Percentiles rank a stretch among this genome's conserved stretches.
Conservation (phyloP, 768 basidiomycete genomes). For the Phlegmacium glaucopus region DNA sequence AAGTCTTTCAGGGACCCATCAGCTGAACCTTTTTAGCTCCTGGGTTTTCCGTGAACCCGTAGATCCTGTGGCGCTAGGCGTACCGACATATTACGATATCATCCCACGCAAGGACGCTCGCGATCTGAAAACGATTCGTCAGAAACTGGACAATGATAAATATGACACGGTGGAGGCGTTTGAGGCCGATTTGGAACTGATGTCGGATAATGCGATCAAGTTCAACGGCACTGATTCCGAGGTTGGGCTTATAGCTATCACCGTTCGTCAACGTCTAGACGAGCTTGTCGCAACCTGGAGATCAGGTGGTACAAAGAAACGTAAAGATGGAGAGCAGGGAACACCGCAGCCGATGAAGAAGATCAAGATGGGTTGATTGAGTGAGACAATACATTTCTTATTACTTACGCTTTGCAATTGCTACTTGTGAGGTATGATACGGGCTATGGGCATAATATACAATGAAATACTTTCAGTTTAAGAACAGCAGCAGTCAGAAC, state of each 20-base stretch:
- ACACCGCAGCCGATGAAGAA: conserved; percentile 69
- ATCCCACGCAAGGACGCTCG: conserved; percentile 85
- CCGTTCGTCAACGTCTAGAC: conserved; percentile 47
- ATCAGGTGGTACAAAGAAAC: conserved; percentile 57
- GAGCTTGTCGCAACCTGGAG: conserved; percentile 50
- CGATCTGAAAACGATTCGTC: conserved; percentile 79
- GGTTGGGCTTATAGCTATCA: conserved; percentile 62
- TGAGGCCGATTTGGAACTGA: conserved; percentile 82
- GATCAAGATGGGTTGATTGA: conserved; percentile 48
- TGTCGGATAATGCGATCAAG: conserved; percentile 83
- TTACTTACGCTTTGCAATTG: conserved; percentile 10
- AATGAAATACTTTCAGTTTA: background rate
- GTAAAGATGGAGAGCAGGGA: conserved; percentile 69
- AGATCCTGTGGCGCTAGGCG: conserved; percentile 78
- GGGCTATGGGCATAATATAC: background rate
- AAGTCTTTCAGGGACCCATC: conserved; percentile 5
- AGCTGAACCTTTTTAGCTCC: conserved; percentile 40
- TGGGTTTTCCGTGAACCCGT: conserved; percentile 83
- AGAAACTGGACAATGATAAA: conserved; percentile 78
- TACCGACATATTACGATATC: conserved; percentile 86
- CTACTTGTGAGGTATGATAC: conserved; percentile 28
- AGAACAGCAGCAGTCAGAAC: background rate
- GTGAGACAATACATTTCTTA: conserved; percentile 12
- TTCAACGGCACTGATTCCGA: conserved; percentile 87
- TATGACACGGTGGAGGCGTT: conserved; percentile 77